These are phyloP conservation scores for Geosmithia morbida DNA, from an alignment of 2,329 filamentous ascomycete genomes.

Conservation along the genomic window DNA sequence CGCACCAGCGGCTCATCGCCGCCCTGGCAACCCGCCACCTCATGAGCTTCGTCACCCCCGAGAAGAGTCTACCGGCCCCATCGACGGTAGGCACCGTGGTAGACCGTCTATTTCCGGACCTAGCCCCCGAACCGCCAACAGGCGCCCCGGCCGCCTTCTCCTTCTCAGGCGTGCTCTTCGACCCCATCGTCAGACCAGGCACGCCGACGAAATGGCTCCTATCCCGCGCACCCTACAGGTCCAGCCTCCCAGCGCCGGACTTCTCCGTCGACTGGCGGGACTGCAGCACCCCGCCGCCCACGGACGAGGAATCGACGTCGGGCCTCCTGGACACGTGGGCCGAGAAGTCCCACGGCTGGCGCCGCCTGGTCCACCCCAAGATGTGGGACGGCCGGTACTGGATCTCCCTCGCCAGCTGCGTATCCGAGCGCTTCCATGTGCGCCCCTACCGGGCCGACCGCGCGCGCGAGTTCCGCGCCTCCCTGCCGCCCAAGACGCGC, in stretches of 20 bases:
- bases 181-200: slow-evolving; percentile 11
- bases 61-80: slow-evolving; percentile 25
- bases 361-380: slow-evolving; percentile 8
- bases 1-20: slow-evolving; percentile 27
- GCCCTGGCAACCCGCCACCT: slow-evolving; percentile 31
- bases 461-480: slow-evolving; percentile 31
- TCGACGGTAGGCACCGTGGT: slow-evolving; percentile 29
- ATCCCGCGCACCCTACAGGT: slow-evolving; percentile 28
- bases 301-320: background rate
- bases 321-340: background rate
- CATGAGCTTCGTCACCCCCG: slow-evolving; percentile 34
- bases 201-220: slow-evolving; percentile 24
- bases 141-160: slow-evolving; percentile 21
- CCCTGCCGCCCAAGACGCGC: slow-evolving; percentile 17
- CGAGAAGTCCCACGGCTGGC: slow-evolving; percentile 5
- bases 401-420: slow-evolving; percentile 17
- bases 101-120: slow-evolving; percentile 31
- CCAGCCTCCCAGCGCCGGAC: slow-evolving; percentile 14
- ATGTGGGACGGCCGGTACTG: slow-evolving; percentile 50
- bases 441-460: slow-evolving; percentile 29
- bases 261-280: background rate
- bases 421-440: slow-evolving; percentile 16
- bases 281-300: too few relatives aligned
- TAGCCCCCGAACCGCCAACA: slow-evolving; percentile 12
- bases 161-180: slow-evolving; percentile 22